phyloP scores from a whole-genome alignment of 768 basidiomycete species.

The Pulveroboletus ravenelii region DNA sequence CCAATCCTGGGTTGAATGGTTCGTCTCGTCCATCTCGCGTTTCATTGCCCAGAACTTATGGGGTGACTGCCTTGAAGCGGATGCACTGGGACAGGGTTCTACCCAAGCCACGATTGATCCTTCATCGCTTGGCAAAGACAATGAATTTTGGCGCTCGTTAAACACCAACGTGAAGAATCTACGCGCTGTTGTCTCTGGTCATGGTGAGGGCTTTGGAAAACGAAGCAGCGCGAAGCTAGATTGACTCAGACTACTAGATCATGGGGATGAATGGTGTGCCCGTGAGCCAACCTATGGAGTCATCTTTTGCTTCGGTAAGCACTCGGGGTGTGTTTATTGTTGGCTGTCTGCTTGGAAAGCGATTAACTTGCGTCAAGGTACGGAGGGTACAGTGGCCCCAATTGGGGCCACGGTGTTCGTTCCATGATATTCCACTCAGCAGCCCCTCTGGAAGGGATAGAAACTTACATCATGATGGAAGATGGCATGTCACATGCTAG shows the following conservation, averaged over 20 bases:
- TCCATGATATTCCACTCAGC: conserved; percentile 55
- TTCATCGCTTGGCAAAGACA: conserved; percentile 42
- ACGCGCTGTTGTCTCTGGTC: conserved; percentile 65
- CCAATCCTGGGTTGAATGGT: conserved; percentile 43
- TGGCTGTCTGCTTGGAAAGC: background rate
- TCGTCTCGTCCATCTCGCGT: background rate
- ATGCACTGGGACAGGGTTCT: conserved; percentile 50
- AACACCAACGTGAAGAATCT: conserved; percentile 58
- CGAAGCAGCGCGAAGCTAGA: background rate
- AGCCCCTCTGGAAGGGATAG: conserved; percentile 40
- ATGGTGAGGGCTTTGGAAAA: conserved; percentile 40
- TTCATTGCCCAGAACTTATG: background rate
- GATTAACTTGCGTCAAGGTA: conserved; percentile 40
- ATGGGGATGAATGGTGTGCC: conserved; percentile 78
- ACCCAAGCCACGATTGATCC: conserved; percentile 49
- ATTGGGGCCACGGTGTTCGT: conserved; percentile 65
- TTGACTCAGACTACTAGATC: conserved; percentile 40
- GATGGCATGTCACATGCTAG: conserved; percentile 52
- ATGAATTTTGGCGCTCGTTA: conserved; percentile 58
- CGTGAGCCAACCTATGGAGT: conserved; percentile 57
- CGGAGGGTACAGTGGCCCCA: conserved; percentile 48
- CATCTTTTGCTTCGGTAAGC: conserved; percentile 73
- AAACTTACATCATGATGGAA: conserved; percentile 65
- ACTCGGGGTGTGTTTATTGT: conserved; percentile 51
- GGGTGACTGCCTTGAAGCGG: conserved; percentile 36